Percentiles rank a stretch among this genome's conserved stretches.
These are phyloP conservation scores for Curvularia lunata DNA, from an alignment of 2,329 filamentous ascomycete genomes.

Conservation along the genomic window DNA sequence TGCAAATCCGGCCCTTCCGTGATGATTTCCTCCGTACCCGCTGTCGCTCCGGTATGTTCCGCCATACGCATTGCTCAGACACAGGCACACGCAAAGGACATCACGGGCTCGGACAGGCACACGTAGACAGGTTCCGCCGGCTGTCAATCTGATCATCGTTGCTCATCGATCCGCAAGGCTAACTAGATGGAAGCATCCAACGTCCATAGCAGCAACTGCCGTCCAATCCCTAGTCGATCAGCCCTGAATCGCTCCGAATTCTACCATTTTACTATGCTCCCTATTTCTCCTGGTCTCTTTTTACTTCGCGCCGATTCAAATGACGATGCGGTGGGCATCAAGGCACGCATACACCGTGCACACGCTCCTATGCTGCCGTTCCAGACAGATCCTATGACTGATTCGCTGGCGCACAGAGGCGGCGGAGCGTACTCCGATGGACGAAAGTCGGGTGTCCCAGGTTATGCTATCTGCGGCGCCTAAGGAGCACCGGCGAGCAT, in stretches of 20 bases:
- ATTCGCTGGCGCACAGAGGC: neutral
- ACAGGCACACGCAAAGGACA: neutral
- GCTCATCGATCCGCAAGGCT: neutral
- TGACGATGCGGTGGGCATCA: conserved; percentile 1
- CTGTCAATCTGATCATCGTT: conserved; percentile 1
- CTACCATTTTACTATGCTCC: neutral
- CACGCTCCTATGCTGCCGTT: neutral
- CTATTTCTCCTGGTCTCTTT: neutral
- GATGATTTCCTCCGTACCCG: conserved; percentile 3
- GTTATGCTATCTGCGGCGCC: neutral
- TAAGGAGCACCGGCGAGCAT: neutral
- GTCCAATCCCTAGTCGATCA: neutral
- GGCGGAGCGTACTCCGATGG: neutral
- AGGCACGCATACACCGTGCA: neutral
- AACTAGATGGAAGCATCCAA: conserved; percentile 1
- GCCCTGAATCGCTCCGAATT: conserved; percentile 2
- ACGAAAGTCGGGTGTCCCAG: neutral
- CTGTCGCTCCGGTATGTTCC: conserved; percentile 2
- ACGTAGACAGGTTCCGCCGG: neutral
- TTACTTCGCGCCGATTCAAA: conserved; percentile 2
- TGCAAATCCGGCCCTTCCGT: conserved; percentile 9
- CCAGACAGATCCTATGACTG: neutral
- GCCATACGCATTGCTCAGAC: neutral
- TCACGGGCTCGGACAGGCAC: neutral
- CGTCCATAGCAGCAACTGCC: neutral